Percentiles rank a stretch among this genome's conserved stretches.
Conservation (phyloP, 495 filamentous ascomycete species). For the Lasiosphaeria ovina region DNA sequence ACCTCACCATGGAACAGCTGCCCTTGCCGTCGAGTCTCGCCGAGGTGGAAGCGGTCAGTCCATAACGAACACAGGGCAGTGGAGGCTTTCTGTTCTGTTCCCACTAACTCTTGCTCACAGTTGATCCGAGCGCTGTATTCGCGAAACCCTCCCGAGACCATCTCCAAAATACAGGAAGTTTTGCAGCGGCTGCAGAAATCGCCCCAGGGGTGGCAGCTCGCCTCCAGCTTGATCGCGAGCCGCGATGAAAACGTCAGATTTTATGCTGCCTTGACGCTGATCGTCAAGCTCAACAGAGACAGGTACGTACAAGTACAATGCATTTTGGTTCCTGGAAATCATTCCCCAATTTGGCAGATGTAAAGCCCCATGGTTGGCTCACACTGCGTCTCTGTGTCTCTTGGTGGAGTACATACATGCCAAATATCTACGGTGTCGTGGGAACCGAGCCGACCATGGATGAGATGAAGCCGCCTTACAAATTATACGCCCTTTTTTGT, state of each 20-base stretch:
- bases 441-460: too few species aligned
- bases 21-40: constrained; percentile 37
- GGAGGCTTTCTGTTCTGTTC: background rate
- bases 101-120: constrained; percentile 31
- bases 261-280: constrained; percentile 92
- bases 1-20: constrained; percentile 27
- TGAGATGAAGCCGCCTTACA: too few species aligned
- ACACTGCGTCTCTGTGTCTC: too few species aligned
- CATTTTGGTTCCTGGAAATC: background rate
- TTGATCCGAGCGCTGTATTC: constrained; percentile 68
- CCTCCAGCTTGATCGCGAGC: constrained; percentile 65
- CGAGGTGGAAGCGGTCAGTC: constrained; percentile 42
- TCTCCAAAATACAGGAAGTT: constrained; percentile 70
- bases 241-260: constrained; percentile 74
- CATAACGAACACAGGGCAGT: background rate
- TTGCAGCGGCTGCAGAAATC: constrained; percentile 75
- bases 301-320: constrained; percentile 47
- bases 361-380: too few species aligned
- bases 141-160: constrained; percentile 58
- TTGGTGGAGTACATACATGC: too few species aligned
- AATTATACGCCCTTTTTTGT: too few species aligned
- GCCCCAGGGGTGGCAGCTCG: constrained; percentile 79
- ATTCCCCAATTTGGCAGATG: too few species aligned
- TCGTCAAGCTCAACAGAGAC: constrained; percentile 85
- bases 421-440: too few species aligned